Evolutionary conservation across 2,329 filamentous ascomycete species (phyloP), one percentile per base, ranked within the genome.

Genomic region (Gaeumannomyces sp.): DNA sequence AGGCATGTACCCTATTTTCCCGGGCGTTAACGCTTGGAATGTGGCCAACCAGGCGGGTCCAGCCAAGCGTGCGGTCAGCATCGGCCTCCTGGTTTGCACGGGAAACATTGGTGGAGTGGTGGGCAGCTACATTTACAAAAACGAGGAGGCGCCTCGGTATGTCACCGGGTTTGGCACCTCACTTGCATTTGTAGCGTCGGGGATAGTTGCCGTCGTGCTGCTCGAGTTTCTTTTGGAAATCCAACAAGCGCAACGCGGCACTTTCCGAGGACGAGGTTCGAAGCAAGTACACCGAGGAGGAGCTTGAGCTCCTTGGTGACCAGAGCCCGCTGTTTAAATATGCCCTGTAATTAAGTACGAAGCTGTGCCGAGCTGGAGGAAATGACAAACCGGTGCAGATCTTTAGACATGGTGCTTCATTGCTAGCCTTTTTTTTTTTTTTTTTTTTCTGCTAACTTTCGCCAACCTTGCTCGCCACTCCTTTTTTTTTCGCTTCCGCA

Each of bases 51-150:
- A 59, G 56, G 60, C 61, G 25, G 60, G 53, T 11, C 25, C 33
- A 3, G 53, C 64, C 29, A 59, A 59, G 25, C 64, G 64, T 27
- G 50, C 65, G 11, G 83, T 81, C 0, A 87, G 86, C 1, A 89
- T 89, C 82, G 87, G 86, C 0, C 76, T 89, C 16, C 85, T 87
- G 58, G 88, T 89, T 62, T 84, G 83, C 0, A 69, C 86, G 19
- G 87, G 86, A 0, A 89, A 89, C 64, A 73, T 85, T 2, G 82
- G 80, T 14, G 78, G 79, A 25, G 68, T 78, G 58, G 67, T 76
- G 16, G 75, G 74, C 38, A 68, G 74, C 56, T 74, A 75, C 68
- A 73, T 79, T 58, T 79, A 75, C 68, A 61, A 76, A 16, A 66
- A 68, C 16, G 58, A 62, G 10, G 73, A 79, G 68, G 66, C 72